These are phyloP conservation scores for Auxenochlorella protothecoides DNA, from an alignment of 139 green algal genomes.

Conservation along the genomic window DNA sequence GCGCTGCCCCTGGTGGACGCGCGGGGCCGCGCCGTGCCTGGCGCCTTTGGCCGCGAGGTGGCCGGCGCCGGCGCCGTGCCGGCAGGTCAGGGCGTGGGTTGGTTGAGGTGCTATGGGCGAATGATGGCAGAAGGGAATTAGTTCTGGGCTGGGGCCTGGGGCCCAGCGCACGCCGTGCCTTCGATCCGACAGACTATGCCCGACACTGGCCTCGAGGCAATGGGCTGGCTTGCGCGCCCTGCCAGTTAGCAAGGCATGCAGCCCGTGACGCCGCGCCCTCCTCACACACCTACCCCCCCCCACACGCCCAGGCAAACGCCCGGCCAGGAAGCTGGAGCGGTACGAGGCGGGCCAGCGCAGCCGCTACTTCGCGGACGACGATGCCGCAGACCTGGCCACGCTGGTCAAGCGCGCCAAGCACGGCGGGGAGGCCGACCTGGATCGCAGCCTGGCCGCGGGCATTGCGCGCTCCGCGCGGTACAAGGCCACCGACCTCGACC, in stretches of 20 bases:
- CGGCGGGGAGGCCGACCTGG: conserved; percentile 46
- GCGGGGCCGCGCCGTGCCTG: conserved; percentile 50
- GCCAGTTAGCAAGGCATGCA: no score
- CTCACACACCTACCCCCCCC: no score
- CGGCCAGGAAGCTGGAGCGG: conserved; percentile 31
- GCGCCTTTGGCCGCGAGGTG: conserved; percentile 69
- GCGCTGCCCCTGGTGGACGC: conserved; percentile 65
- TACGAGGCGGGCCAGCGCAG: conserved; percentile 49
- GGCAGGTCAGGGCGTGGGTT: not conserved
- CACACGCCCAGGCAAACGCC: no score
- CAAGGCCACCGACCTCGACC: conserved; percentile 19
- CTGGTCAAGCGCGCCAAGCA: conserved; percentile 66
- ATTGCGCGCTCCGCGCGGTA: conserved; percentile 38
- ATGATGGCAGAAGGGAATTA: conserved; percentile 4
- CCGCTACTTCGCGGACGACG: conserved; percentile 84
- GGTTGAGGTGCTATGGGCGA: no score
- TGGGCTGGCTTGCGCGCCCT: no score
- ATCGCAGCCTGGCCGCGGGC: conserved; percentile 60
- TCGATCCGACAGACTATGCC: not conserved
- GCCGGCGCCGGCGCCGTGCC: conserved; percentile 14
- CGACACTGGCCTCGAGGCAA: no score
- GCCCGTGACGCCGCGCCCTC: no score
- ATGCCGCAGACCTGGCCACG: conserved; percentile 49
- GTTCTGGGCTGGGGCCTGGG: not conserved
- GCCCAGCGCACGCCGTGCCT: not conserved